Evolutionary conservation across 1,139 yeast genomes (phyloP).

Genomic region (Yamadazyma aaseri): DNA sequence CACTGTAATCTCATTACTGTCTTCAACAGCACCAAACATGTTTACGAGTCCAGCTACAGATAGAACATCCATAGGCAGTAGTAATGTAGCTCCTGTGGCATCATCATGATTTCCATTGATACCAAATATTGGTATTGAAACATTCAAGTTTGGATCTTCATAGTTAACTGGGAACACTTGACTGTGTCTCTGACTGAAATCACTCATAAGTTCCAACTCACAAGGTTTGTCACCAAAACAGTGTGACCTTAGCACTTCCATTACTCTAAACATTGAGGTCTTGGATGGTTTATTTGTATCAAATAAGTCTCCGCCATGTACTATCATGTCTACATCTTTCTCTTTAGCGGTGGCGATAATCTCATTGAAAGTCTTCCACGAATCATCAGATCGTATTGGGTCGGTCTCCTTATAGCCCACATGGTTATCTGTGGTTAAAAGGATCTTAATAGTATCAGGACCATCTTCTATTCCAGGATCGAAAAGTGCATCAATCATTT

Average conservation of each 20-base stretch:
- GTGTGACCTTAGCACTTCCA: constrained; percentile 64
- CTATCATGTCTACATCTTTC: constrained; percentile 79
- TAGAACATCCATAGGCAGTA: constrained; percentile 86
- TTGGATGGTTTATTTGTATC: constrained; percentile 88
- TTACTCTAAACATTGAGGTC: constrained; percentile 81
- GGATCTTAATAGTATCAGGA: constrained; percentile 67
- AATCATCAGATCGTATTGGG: constrained; percentile 87
- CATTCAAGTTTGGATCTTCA: constrained; percentile 86
- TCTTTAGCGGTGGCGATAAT: constrained; percentile 71
- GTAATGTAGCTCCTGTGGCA: constrained; percentile 82
- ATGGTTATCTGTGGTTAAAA: constrained; percentile 93
- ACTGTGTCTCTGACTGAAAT: constrained; percentile 62
- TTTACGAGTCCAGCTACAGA: constrained; percentile 82
- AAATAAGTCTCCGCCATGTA: constrained; percentile 92
- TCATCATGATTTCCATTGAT: constrained; percentile 98
- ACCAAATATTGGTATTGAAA: constrained; percentile 90
- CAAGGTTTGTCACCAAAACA: constrained; percentile 90
- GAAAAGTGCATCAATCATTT: background rate
- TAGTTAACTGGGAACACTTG: constrained; percentile 73
- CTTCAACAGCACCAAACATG: constrained; percentile 82
- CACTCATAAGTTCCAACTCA: constrained; percentile 79
- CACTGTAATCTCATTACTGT: constrained; percentile 71
- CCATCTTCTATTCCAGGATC: constrained; percentile 26
- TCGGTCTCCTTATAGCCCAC: constrained; percentile 92
- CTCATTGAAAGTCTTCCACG: constrained; percentile 86